Evolutionary conservation across 1,284 basidiomycete genomes (phyloP).

Genomic region (Baeospora myosura): DNA sequence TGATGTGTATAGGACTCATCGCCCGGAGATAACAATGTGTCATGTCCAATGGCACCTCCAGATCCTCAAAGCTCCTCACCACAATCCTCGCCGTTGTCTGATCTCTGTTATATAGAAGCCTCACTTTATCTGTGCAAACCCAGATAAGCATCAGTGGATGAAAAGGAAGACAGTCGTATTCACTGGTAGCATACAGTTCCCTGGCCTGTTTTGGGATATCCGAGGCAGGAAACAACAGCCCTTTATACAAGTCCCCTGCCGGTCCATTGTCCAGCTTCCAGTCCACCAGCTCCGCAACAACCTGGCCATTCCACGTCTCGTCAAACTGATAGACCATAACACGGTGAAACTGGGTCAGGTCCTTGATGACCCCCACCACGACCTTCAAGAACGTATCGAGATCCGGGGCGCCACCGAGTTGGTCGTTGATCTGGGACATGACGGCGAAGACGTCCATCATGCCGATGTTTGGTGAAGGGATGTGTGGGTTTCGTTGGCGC

Average conservation of each 20-base stretch:
- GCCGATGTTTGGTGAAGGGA: conserved; percentile 30
- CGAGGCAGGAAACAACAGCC: conserved; percentile 60
- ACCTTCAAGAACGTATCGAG: conserved; percentile 73
- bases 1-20: conserved; percentile 86
- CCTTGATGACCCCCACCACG: conserved; percentile 75
- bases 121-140: conserved; percentile 59
- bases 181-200: conserved; percentile 41
- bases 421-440: conserved; percentile 81
- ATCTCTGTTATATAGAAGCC: conserved; percentile 74
- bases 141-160: not conserved
- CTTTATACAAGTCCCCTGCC: conserved; percentile 59
- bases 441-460: conserved; percentile 81
- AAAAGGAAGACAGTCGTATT: not conserved
- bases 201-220: conserved; percentile 48
- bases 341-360: conserved; percentile 78
- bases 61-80: conserved; percentile 57
- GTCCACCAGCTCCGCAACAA: conserved; percentile 80
- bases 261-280: conserved; percentile 43
- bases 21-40: conserved; percentile 82
- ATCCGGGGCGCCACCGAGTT: conserved; percentile 66
- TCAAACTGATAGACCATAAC: conserved; percentile 88
- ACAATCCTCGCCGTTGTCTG: conserved; percentile 77
- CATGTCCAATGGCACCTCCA: conserved; percentile 78
- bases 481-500: conserved; percentile 7
- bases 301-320: conserved; percentile 67